Conservation (phyloP, 108 stramenopile species). For the Asterionellopsis glacialis region DNA sequence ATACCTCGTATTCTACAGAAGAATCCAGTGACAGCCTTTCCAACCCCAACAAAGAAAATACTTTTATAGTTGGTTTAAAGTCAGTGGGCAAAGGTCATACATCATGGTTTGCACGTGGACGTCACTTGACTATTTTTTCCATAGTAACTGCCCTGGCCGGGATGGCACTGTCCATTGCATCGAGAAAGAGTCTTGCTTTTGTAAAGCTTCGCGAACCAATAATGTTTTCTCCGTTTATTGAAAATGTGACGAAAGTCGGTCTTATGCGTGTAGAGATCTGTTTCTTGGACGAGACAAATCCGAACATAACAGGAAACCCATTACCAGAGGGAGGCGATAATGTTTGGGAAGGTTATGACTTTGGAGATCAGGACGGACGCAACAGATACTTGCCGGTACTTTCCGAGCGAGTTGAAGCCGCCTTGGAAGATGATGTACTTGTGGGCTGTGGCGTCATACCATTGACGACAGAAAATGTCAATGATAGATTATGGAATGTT, state of each 20-base stretch:
- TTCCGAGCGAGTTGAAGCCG: too few relatives aligned
- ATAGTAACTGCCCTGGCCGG: neutral
- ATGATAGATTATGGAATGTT: neutral
- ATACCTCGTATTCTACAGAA: too few relatives aligned
- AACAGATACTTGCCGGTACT: too few relatives aligned
- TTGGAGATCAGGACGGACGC: too few relatives aligned
- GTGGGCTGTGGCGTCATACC: neutral
- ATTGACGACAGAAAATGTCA: neutral
- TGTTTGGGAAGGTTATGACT: too few relatives aligned
- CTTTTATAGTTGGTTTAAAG: too few relatives aligned
- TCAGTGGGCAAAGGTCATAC: too few relatives aligned
- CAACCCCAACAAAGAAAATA: too few relatives aligned
- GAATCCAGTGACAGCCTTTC: too few relatives aligned
- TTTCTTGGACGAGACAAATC: neutral
- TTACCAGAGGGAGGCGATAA: too few relatives aligned
- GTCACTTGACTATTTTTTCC: too few relatives aligned
- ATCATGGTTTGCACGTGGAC: too few relatives aligned
- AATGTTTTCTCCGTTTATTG: neutral
- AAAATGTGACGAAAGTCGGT: neutral
- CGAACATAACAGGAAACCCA: neutral
- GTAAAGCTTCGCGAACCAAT: neutral
- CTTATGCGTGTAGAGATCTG: neutral
- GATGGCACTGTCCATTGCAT: neutral
- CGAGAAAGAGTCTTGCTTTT: neutral
- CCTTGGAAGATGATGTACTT: neutral